phyloP scores from a whole-genome alignment of 2,329 filamentous ascomycete genomes.

The Calonectria pseudoreteaudii region DNA sequence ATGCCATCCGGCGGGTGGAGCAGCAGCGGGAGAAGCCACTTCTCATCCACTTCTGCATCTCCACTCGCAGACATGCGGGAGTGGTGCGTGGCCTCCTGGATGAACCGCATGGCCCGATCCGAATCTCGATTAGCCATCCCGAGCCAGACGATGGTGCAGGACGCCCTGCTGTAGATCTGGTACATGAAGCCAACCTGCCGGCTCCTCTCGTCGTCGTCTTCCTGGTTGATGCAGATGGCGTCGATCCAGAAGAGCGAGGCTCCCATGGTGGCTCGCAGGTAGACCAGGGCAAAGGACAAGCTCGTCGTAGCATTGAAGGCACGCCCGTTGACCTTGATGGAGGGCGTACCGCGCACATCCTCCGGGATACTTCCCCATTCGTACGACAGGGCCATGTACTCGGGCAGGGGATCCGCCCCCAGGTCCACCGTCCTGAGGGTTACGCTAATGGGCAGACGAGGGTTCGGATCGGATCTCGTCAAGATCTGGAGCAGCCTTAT shows the following conservation, averaged over 20 bases:
- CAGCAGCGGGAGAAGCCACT: background rate
- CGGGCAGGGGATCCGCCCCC: background rate
- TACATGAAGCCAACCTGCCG: background rate
- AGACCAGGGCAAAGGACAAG: background rate
- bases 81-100: background rate
- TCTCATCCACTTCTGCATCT: background rate
- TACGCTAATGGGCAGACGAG: background rate
- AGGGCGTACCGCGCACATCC: background rate
- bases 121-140: background rate
- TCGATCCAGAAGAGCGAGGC: background rate
- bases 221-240: constrained; percentile 3
- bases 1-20: background rate
- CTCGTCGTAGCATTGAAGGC: background rate
- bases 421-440: constrained; percentile 1
- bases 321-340: background rate
- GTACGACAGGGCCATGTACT: constrained; percentile 1
- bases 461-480: background rate
- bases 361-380: background rate
- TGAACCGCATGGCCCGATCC: background rate
- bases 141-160: background rate
- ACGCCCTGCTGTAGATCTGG: background rate
- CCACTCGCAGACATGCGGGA: background rate
- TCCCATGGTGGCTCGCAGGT: background rate
- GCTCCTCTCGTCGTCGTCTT: background rate
- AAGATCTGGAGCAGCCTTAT: constrained; percentile 7